Evolutionary conservation across 176 grass and related monocot genomes (phyloP), one percentile per base, ranked within the genome.

Genomic region (Triticum monococcum): DNA sequence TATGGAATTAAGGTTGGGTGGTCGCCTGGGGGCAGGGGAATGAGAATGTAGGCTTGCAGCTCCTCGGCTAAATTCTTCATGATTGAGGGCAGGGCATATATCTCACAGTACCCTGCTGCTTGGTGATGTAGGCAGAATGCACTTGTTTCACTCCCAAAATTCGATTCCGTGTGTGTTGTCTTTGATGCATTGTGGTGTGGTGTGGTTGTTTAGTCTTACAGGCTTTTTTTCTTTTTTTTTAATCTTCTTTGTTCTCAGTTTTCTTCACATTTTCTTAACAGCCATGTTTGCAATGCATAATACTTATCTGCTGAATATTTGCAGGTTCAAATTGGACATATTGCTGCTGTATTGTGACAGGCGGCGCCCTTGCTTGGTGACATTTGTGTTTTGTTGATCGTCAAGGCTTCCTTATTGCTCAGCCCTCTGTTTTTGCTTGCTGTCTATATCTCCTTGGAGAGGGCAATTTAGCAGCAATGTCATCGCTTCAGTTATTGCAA

Each of bases 401-500:
- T 25, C 40, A 45, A 11, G 67, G 26, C 22, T 33, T 68, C 9
- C 28, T 1, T 59, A 91, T 68, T 61, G 35, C 74, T 38, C 9
- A 76, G 45, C 11, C 2, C 56, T 62, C 5, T 62, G 18, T 12
- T 57, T 57, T 90, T 50, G 0, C 56, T 59, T 0, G 38, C 70
- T 37, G 26, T 75, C 46, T 70, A 85, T 75, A 43, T 61, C 78
- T 79, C 32, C 23, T 78, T 72, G 3, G 80, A 78, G 68, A n/a
- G 45, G 30, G 25, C 18, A 12, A 36, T 87, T 48, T 84, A 82
- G 17, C 62, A 80, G 78, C 81, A 52, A 98, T 98, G 96, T 62
- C 91, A 28, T 98, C 96, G 8, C 96, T 95, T 63, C 96, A 98
- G 84, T 82, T 98, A 88, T 64, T 95, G 80, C 93, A 89, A 81